Conservation (phyloP, 768 basidiomycete genomes). For the Mrakia frigida region DNA sequence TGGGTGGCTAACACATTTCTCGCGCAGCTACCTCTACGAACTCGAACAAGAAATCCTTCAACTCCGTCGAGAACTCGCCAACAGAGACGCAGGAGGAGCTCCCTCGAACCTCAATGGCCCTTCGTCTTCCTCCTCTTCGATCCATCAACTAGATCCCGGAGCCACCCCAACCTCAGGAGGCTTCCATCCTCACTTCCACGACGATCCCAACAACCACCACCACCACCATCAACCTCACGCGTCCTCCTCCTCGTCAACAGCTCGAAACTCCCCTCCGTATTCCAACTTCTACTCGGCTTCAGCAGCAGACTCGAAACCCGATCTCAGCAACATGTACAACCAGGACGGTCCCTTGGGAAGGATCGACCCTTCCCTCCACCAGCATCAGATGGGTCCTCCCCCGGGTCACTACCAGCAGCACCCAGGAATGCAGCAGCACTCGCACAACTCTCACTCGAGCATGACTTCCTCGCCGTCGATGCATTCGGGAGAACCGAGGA, state of each 20-base stretch:
- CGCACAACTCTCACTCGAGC: not conserved
- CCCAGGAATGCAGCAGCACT: constrained; percentile 7
- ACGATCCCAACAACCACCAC: not conserved
- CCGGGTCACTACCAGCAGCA: not conserved
- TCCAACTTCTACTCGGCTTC: constrained; percentile 20
- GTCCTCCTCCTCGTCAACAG: not conserved
- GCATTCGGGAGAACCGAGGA: constrained; percentile 5
- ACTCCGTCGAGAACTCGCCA: constrained; percentile 42
- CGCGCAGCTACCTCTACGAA: constrained; percentile 42
- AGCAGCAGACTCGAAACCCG: constrained; percentile 9
- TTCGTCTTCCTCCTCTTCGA: not conserved
- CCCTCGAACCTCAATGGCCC: too few relatives aligned
- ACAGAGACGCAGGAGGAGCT: constrained; percentile 27
- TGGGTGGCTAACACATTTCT: not conserved
- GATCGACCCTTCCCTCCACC: constrained; percentile 20
- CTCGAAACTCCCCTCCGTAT: constrained; percentile 19
- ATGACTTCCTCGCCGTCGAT: constrained; percentile 9
- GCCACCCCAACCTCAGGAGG: not conserved
- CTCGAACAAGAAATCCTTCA: constrained; percentile 44
- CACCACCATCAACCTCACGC: not conserved
- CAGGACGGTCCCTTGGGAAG: constrained; percentile 5
- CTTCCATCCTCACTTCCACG: not conserved
- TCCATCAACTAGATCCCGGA: not conserved
- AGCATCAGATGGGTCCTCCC: not conserved
- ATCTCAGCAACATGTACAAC: not conserved